Base-by-base conservation (phyloP, 306 rosid species). In the Vigna nakashimae region DNA sequence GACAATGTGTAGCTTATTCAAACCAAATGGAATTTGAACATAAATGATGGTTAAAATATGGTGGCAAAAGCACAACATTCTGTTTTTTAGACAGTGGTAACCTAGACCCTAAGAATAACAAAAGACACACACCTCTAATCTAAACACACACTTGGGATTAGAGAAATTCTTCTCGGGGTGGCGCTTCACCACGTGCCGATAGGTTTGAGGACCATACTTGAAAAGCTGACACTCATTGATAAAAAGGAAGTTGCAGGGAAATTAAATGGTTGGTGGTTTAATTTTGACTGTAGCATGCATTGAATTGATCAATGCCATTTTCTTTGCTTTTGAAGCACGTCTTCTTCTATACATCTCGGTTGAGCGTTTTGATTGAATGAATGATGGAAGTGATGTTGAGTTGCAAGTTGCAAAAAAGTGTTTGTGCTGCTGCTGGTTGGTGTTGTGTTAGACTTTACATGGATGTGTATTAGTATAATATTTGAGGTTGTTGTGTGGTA, bases 211-310 rank as follows among this genome's bases (percentile, higher is more conserved):
- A 16, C 83, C 89, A 87, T 80, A 34, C 83, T 70, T 85, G 2
- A 76, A 88, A 88, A 85, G 87, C 91, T 87, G 91, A 85, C 87
- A 79, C 49, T 16, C 78, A 49, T 74, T 69, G 63, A 71, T 51
- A 9, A 71, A 70, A 74, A 75, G 74, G 30, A 80, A 28, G 76
- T 64, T 71, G 88, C 84, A 87, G 83, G 63, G 53, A 65, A 76
- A 85, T 80, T 85, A 66, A 85, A 79, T 72, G 81, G 83, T 58
- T 73, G 83, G 64, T 73, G 43, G 66, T 53, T 53, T 53, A 55
- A 55, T 57, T 78, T 83, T 81, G 89, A 80, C 86, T 79, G 65
- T 76, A 56, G 36, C 85, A 79, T 76, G 77, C 75, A 82, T 71
- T 60, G 28, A 49, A 67, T 63, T 55, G 60, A 55, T 55, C 7